Percentiles rank a stretch among this genome's conserved stretches.
These are phyloP conservation scores for cucumber (Cucumis sativus) DNA, from an alignment of 306 rosid species.

Conservation along the genomic window Cucumber_9930_V3 NC_026656.2:19782501-19783000, in stretches of 20 bases:
- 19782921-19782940: conserved; percentile 98
- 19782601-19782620: no score
- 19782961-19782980: conserved; percentile 64
- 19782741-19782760: neutral
- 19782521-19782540: neutral
- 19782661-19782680: neutral
- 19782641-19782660: neutral
- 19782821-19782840: conserved; percentile 13
- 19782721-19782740: neutral
- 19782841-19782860: conserved; percentile 52
- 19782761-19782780: conserved; percentile 7
- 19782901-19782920: conserved; percentile 94
- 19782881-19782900: conserved; percentile 86
- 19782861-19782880: conserved; percentile 80
- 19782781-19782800: conserved; percentile 8
- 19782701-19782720: neutral
- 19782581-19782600: no score
- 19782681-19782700: neutral
- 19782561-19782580: neutral
- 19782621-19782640: no score
- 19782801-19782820: neutral
- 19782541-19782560: neutral
- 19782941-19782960: conserved; percentile 97
- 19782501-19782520: neutral
- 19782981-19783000: conserved; percentile 78